Evolutionary conservation across 1,284 basidiomycete genomes (phyloP).

Genomic region (Austroboletus niveus): DNA sequence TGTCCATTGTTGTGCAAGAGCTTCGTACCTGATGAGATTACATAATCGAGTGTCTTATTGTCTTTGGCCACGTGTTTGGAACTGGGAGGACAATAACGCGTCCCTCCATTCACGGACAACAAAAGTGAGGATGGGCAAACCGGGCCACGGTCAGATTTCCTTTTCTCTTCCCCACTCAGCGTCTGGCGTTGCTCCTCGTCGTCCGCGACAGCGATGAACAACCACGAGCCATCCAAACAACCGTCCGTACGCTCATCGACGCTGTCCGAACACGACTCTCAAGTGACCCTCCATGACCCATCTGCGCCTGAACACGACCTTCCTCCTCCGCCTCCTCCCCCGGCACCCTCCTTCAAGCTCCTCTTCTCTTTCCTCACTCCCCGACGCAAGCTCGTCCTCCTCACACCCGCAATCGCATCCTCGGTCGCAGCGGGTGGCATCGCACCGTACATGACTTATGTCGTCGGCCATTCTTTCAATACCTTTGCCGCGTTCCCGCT

Average conservation of each 20-base stretch:
- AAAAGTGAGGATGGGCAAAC: slow-evolving; percentile 19
- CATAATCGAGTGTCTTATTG: slow-evolving; percentile 25
- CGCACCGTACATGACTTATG: slow-evolving; percentile 91
- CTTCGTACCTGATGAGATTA: slow-evolving; percentile 22
- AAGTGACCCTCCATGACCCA: slow-evolving; percentile 5
- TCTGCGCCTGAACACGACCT: slow-evolving; percentile 13
- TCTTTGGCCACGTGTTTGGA: slow-evolving; percentile 7
- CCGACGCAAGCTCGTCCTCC: slow-evolving; percentile 49
- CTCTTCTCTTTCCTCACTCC: slow-evolving; percentile 55
- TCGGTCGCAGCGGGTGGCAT: slow-evolving; percentile 75
- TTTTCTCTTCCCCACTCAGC: slow-evolving; percentile 3
- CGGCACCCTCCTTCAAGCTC: slow-evolving; percentile 52
- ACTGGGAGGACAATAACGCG: slow-evolving; percentile 19
- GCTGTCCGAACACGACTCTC: slow-evolving; percentile 11
- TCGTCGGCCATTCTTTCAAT: slow-evolving; percentile 86
- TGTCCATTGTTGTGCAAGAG: slow-evolving; percentile 21
- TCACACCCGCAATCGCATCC: slow-evolving; percentile 71
- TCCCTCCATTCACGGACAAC: slow-evolving; percentile 12
- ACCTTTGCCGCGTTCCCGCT: slow-evolving; percentile 67
- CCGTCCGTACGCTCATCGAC: slow-evolving; percentile 20
- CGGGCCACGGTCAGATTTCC: not conserved
- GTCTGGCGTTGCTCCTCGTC: slow-evolving; percentile 25
- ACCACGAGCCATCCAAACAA: slow-evolving; percentile 24
- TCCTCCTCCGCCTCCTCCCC: slow-evolving; percentile 23
- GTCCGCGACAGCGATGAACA: slow-evolving; percentile 32